These are phyloP conservation scores for Microbotryum silenes-acaulis DNA, from an alignment of 1,284 basidiomycete species.

Conservation along the genomic window DNA sequence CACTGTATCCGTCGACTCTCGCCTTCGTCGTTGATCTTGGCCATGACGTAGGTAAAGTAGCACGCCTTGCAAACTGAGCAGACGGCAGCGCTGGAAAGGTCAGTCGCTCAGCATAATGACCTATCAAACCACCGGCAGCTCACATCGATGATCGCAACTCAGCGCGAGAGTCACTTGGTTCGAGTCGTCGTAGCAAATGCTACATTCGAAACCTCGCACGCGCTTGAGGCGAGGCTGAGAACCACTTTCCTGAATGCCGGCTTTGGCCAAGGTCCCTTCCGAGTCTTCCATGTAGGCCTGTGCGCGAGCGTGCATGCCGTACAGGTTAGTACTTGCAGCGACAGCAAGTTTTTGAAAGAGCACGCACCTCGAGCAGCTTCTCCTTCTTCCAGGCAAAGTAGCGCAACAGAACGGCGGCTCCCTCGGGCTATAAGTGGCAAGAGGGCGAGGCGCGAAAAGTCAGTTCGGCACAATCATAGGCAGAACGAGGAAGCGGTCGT, in stretches of 20 bases:
- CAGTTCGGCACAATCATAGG: conserved; percentile 1
- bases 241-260: conserved; percentile 50
- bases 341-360: conserved; percentile 27
- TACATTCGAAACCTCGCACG: conserved; percentile 63
- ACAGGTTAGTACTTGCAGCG: conserved; percentile 41
- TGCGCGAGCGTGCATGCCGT: too few relatives aligned
- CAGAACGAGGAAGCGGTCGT: too few relatives aligned
- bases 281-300: conserved; percentile 91
- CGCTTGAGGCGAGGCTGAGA: conserved; percentile 34
- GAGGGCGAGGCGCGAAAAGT: neutral
- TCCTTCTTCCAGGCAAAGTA: conserved; percentile 94
- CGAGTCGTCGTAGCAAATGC: conserved; percentile 71
- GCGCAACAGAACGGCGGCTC: conserved; percentile 72
- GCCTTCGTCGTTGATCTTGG: conserved; percentile 84
- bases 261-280: conserved; percentile 57
- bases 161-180: conserved; percentile 55
- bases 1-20: conserved; percentile 76
- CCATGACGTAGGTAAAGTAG: conserved; percentile 74
- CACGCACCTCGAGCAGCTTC: conserved; percentile 53
- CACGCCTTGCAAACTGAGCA: conserved; percentile 64
- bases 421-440: conserved; percentile 42
- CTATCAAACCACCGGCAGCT: neutral
- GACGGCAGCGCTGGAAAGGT: neutral
- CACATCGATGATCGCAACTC: conserved; percentile 64
- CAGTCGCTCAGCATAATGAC: neutral